Conservation (phyloP, 208 protist species). For the Endotrypanum monterogeii region DNA sequence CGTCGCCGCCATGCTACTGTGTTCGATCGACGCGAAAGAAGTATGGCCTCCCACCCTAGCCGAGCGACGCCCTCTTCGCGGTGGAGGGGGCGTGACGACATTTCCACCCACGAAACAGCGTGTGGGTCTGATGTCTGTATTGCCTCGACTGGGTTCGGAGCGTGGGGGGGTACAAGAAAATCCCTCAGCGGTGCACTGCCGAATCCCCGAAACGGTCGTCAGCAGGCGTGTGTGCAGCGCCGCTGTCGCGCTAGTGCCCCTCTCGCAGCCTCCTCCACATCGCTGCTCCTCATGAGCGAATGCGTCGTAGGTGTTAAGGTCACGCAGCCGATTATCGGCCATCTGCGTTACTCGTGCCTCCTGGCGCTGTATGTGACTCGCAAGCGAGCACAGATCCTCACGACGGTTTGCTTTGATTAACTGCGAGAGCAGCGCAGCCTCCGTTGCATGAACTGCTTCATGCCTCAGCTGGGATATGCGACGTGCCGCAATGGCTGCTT, state of each 20-base stretch:
- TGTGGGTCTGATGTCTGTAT: not conserved
- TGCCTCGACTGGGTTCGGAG: not conserved
- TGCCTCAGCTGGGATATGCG: constrained; percentile 9
- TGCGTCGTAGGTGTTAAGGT: not conserved
- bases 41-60: not conserved
- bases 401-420: not conserved
- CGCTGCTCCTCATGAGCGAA: not conserved
- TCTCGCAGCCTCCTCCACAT: not conserved
- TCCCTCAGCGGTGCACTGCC: constrained; percentile 13
- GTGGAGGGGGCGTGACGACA: no score
- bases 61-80: not conserved
- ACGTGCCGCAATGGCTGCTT: constrained; percentile 6
- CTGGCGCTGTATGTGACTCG: constrained; percentile 15
- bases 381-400: constrained; percentile 3
- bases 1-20: not conserved
- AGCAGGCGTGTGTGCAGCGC: not conserved
- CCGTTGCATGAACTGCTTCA: constrained; percentile 4
- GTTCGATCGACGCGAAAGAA: not conserved
- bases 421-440: constrained; percentile 15
- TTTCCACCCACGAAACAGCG: not conserved
- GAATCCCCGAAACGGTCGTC: not conserved
- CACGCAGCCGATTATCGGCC: not conserved
- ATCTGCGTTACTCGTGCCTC: constrained; percentile 5
- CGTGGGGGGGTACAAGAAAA: constrained; percentile 14
- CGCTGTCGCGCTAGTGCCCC: not conserved